Conservation (phyloP, 2,329 filamentous ascomycete species). For the Stemphylium beticola region DNA sequence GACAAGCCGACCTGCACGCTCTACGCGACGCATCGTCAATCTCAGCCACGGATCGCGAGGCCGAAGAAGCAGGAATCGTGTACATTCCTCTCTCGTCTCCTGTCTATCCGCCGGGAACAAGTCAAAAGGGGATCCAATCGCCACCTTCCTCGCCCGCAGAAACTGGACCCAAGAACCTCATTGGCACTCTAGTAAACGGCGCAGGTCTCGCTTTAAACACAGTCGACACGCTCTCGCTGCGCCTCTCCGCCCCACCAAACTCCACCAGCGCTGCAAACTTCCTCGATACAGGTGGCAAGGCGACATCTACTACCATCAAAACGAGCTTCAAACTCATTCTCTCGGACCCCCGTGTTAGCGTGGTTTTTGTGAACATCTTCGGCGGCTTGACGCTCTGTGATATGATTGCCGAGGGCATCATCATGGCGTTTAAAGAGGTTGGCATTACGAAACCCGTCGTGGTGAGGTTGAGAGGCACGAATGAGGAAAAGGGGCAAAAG, state of each 20-base stretch:
- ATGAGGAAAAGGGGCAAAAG: slow-evolving; percentile 71
- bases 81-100: slow-evolving; percentile 67
- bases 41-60: slow-evolving; percentile 65
- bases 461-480: slow-evolving; percentile 77
- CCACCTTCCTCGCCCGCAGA: slow-evolving; percentile 11
- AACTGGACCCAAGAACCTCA: slow-evolving; percentile 59
- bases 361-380: slow-evolving; percentile 76
- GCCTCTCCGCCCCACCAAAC: slow-evolving; percentile 57
- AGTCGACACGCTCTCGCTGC: slow-evolving; percentile 74
- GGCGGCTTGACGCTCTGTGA: slow-evolving; percentile 75
- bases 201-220: slow-evolving; percentile 93
- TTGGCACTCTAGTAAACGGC: slow-evolving; percentile 87
- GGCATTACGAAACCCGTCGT: slow-evolving; percentile 70
- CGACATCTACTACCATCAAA: slow-evolving; percentile 80
- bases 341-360: slow-evolving; percentile 72
- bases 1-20: slow-evolving; percentile 66
- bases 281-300: slow-evolving; percentile 87
- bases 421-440: slow-evolving; percentile 74
- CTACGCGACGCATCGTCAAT: slow-evolving; percentile 61
- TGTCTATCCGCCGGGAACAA: not conserved
- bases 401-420: slow-evolving; percentile 79
- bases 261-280: slow-evolving; percentile 69
- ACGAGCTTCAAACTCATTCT: slow-evolving; percentile 77
- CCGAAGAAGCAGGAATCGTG: slow-evolving; percentile 75
- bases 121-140: slow-evolving; percentile 7